Evolutionary conservation across 352 stramenopile genomes (phyloP).

Genomic region (Globisporangium cederbergense): DNA sequence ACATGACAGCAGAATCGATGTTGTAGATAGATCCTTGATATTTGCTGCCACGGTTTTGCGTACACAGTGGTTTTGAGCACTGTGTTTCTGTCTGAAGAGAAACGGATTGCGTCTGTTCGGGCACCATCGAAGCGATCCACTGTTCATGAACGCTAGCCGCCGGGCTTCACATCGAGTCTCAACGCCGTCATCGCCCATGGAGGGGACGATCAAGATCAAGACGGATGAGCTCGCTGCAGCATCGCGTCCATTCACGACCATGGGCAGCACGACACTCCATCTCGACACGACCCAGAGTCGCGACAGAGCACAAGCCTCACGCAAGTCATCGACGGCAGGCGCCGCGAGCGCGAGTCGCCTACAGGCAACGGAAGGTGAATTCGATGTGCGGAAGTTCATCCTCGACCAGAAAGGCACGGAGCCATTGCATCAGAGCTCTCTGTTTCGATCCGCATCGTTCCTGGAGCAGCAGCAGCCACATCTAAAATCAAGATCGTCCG

Average conservation of each 20-base stretch:
- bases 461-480: slow-evolving; percentile 13
- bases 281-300: slow-evolving; percentile 19
- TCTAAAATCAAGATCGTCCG: not conserved
- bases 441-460: slow-evolving; percentile 48
- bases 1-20: not conserved
- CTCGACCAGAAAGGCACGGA: slow-evolving; percentile 54
- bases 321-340: slow-evolving; percentile 1
- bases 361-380: slow-evolving; percentile 24
- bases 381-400: slow-evolving; percentile 64
- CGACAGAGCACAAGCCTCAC: slow-evolving; percentile 6
- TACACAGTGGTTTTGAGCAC: not conserved
- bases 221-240: slow-evolving; percentile 4
- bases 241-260: slow-evolving; percentile 32
- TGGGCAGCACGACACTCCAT: slow-evolving; percentile 30
- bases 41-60: not conserved
- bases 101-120: not conserved
- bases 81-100: not conserved
- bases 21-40: not conserved
- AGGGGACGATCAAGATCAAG: slow-evolving; percentile 1
- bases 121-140: not conserved
- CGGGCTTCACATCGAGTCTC: not conserved
- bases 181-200: not conserved
- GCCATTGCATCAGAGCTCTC: slow-evolving; percentile 48
- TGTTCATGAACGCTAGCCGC: not conserved
- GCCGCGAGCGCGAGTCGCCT: not conserved